A percentile compares a stretch with the other conserved stretches of the same genome.
Conservation (phyloP, 768 basidiomycete genomes). For the Boletellus sp. region DNA sequence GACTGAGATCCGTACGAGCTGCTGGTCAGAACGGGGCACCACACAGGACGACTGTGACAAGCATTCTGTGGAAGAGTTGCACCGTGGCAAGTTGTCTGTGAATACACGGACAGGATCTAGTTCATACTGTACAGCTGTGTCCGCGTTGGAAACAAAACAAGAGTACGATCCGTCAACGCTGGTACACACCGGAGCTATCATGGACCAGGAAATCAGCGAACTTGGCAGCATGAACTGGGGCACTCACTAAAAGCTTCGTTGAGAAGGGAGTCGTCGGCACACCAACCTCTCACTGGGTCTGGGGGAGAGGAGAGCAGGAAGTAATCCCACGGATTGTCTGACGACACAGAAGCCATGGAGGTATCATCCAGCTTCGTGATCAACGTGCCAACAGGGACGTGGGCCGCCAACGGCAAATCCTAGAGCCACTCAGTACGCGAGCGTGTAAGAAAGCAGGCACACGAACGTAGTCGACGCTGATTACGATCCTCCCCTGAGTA, state of each 20-base stretch:
- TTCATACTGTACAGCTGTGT: constrained; percentile 39
- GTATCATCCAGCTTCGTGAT: constrained; percentile 67
- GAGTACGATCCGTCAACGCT: constrained; percentile 15
- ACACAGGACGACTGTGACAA: constrained; percentile 46
- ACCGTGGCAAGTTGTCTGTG: constrained; percentile 35
- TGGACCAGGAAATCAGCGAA: background rate
- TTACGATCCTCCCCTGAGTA: constrained; percentile 49
- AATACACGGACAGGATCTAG: constrained; percentile 57
- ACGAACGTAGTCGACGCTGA: constrained; percentile 52
- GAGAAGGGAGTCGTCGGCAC: constrained; percentile 41
- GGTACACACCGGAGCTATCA: constrained; percentile 10
- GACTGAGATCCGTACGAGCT: constrained; percentile 56
- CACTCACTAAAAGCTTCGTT: constrained; percentile 15
- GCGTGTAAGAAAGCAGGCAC: background rate
- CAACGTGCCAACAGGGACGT: constrained; percentile 55
- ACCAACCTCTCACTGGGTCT: constrained; percentile 53
- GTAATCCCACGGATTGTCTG: constrained; percentile 42
- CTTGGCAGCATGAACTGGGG: background rate
- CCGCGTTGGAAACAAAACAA: constrained; percentile 43
- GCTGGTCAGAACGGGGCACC: constrained; percentile 44
- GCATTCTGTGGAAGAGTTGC: constrained; percentile 38
- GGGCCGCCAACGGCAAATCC: constrained; percentile 57
- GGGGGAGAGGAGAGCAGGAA: constrained; percentile 35
- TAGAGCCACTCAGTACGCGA: constrained; percentile 26
- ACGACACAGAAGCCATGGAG: constrained; percentile 32